These are phyloP conservation scores for Geotrichum aggregatum DNA, from an alignment of 1,139 yeast species.

Conservation along the genomic window DNA sequence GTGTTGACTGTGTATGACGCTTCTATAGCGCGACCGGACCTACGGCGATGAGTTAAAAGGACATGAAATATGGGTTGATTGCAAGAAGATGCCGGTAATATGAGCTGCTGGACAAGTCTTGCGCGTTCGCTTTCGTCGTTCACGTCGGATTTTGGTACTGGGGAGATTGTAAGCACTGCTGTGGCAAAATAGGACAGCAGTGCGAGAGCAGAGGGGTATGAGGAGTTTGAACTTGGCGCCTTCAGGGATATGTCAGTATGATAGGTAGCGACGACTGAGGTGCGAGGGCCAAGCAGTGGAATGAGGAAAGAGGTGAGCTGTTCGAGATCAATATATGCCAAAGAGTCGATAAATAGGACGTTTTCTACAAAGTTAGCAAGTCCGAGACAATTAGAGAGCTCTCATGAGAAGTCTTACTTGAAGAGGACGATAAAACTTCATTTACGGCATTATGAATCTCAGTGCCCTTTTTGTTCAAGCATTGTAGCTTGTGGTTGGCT, in stretches of 20 bases:
- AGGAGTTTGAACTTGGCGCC: slow-evolving; percentile 24
- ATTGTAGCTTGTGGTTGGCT: slow-evolving; percentile 51
- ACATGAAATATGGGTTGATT: slow-evolving; percentile 49
- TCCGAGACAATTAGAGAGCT: too few relatives aligned
- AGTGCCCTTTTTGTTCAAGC: slow-evolving; percentile 37
- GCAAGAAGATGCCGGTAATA: slow-evolving; percentile 48
- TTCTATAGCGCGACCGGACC: slow-evolving; percentile 72
- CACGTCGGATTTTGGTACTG: slow-evolving; percentile 31
- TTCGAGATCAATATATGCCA: slow-evolving; percentile 53
- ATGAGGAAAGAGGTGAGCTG: slow-evolving; percentile 53
- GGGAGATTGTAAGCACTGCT: slow-evolving; percentile 57
- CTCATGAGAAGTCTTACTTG: slow-evolving; percentile 22
- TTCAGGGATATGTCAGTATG: slow-evolving; percentile 40
- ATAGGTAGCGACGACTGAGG: slow-evolving; percentile 55
- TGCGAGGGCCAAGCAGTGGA: slow-evolving; percentile 50
- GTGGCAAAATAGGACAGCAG: slow-evolving; percentile 67
- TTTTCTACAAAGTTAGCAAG: slow-evolving; percentile 19
- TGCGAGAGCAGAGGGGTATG: slow-evolving; percentile 51
- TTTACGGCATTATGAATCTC: slow-evolving; percentile 20
- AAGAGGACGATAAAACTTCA: slow-evolving; percentile 20
- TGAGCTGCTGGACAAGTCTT: slow-evolving; percentile 42
- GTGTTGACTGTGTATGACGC: slow-evolving; percentile 56
- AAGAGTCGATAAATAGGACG: slow-evolving; percentile 58
- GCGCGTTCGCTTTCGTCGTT: slow-evolving; percentile 52
- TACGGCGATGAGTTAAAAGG: slow-evolving; percentile 62